Conservation (phyloP, 2,329 filamentous ascomycete genomes). For the Pestalotiopsis sp. region DNA sequence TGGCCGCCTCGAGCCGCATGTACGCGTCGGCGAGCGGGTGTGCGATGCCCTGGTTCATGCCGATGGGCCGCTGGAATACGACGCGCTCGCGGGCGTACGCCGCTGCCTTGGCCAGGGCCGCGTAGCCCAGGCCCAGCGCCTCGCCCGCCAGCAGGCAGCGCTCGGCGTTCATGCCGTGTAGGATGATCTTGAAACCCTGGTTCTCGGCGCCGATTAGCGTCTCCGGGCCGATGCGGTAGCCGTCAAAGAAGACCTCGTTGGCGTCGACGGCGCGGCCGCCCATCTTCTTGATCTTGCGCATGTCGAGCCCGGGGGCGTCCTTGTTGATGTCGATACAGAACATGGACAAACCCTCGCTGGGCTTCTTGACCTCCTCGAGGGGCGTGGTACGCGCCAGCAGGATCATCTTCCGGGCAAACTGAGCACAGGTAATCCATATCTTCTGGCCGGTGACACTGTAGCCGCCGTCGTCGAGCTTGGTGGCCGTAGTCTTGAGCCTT, state of each 20-base stretch:
- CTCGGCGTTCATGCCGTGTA: constrained; percentile 82
- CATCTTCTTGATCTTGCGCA: constrained; percentile 83
- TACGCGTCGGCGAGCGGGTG: constrained; percentile 69
- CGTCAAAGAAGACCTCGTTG: constrained; percentile 87
- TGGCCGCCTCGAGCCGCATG: constrained; percentile 67
- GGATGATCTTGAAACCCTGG: constrained; percentile 77
- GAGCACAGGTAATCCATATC: constrained; percentile 87
- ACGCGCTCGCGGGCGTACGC: constrained; percentile 68
- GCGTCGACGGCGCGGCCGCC: constrained; percentile 81
- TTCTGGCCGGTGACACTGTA: constrained; percentile 79
- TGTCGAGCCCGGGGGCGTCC: constrained; percentile 58
- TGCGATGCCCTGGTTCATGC: constrained; percentile 67
- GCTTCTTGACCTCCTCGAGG: constrained; percentile 66
- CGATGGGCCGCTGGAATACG: constrained; percentile 68
- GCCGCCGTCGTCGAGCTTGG: constrained; percentile 51
- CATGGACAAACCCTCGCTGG: constrained; percentile 75
- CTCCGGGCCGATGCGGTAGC: constrained; percentile 67
- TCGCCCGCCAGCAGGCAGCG: constrained; percentile 77
- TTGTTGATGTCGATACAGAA: constrained; percentile 81
- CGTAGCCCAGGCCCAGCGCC: constrained; percentile 79
- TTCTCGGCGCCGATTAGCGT: constrained; percentile 73
- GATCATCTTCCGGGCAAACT: constrained; percentile 83
- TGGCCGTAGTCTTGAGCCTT: constrained; percentile 67
- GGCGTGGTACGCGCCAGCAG: constrained; percentile 77
- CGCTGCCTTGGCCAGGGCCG: constrained; percentile 63